Conservation (phyloP, 2,329 filamentous ascomycete species). For the Fusarium veterinarium region DNA sequence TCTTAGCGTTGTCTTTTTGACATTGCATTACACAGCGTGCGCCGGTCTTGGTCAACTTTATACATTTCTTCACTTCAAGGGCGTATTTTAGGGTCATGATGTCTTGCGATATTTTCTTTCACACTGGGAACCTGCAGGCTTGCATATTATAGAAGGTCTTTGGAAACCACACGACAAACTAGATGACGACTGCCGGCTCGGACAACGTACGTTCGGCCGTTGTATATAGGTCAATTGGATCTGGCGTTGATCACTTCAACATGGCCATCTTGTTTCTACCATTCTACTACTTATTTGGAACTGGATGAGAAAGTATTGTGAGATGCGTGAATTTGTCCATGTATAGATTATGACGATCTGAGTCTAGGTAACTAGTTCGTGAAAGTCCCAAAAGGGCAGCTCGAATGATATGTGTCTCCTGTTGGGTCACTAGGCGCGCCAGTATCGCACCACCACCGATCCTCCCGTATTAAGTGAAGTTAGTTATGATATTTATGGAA, state of each 20-base stretch:
- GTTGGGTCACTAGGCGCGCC: background rate
- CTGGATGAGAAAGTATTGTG: background rate
- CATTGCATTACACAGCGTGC: slow-evolving; percentile 47
- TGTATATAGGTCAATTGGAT: slow-evolving; percentile 48
- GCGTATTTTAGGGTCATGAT: slow-evolving; percentile 48
- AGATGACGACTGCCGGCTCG: slow-evolving; percentile 44
- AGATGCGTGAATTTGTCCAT: background rate
- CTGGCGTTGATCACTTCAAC: slow-evolving; percentile 37
- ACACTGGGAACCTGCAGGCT: slow-evolving; percentile 45
- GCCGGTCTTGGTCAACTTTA: slow-evolving; percentile 41
- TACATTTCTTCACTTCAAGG: slow-evolving; percentile 44
- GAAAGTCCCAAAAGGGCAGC: background rate
- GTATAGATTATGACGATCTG: background rate
- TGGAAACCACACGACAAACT: slow-evolving; percentile 47
- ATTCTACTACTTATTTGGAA: background rate
- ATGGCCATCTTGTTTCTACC: slow-evolving; percentile 38
- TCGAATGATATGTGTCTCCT: background rate
- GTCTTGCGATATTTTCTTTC: slow-evolving; percentile 46
- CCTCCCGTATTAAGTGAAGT: background rate
- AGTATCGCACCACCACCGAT: background rate
- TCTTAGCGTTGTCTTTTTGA: slow-evolving; percentile 39
- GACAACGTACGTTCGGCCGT: slow-evolving; percentile 34
- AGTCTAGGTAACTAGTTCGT: background rate
- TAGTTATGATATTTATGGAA: background rate
- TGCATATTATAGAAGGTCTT: slow-evolving; percentile 53